Base-by-base conservation (phyloP, 257 asterid species). In the Ocimum tenuiflorum region DNA sequence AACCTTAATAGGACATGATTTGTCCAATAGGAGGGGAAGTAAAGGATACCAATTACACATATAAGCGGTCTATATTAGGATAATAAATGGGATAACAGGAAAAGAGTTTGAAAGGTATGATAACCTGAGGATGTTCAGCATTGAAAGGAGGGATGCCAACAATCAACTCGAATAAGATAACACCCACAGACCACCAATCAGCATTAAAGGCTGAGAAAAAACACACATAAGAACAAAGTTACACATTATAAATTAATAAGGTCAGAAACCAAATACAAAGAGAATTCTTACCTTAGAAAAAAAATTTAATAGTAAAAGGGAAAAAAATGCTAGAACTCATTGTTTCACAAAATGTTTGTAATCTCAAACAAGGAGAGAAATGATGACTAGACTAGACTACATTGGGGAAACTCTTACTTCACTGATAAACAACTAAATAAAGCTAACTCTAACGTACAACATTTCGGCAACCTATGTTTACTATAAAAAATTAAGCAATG, bases 111-210 rank as follows among this genome's bases (percentile, higher is more conserved):
- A 69, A 18, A 67, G 78, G 76, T 48, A 33, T 31, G 69, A 45
- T 51, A 72, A 92, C 99, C 99, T 92, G 95, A 67, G 99, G 99
- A 75, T 86, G 99, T 75, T 92, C 99, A 10, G 99, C 99, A 67
- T 92, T 92, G 85, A 92, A 92, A 59, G 99, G 99, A 49, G 99
- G 97, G 75, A 92, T 88, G 72, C 99, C 99, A 78, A 89, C 96
- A 75, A 92, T 83, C 88, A 92, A 55, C 88, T 92, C 99, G 58
- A 92, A 92, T 54, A 92, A 81, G 68, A 92, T 88, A 74, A 92
- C 94, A 63, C 99, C 99, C 66, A 92, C 99, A 43, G 99, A 92
- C 99, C 99, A 92, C 99, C 99, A 92, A 89, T 92, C 99, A 45
- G 99, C 99, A 41, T 95, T 87, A 65, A 79, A 86, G 52, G 85